Evolutionary conservation across 352 stramenopile species (phyloP), one percentile per base, ranked within the genome.

Genomic region (Globisporangium alternatum): DNA sequence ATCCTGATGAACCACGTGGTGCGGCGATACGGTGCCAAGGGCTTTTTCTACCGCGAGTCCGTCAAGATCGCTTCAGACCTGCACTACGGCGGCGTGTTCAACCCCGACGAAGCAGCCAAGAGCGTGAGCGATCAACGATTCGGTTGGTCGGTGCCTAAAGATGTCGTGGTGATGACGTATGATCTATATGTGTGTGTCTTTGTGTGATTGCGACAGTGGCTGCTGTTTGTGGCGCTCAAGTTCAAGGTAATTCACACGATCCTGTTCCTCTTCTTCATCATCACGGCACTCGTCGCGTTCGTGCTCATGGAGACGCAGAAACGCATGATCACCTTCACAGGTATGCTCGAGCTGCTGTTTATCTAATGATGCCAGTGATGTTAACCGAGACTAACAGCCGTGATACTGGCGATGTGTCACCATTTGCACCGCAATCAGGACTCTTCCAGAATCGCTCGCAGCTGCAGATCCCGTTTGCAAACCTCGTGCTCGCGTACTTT

Each of bases 191-290:
- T 54, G 7, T 21, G 17, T 62, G 19, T 53, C 2, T 44, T 35
- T 60, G 31, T 62, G 43, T n/a, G 35, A 12, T 17, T 41, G 6
- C 7, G 15, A 30, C 37, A 83, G 75, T 75, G 74, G 71, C 49
- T 83, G 25, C 64, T 65, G 54, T 62, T 79, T 13, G 59, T 80
- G 9, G 73, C 78, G 28, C 85, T 92, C 72, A 98, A 98, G 79
- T 60, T 98, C 28, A 83, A 85, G 25, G 86, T 98, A 47, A 53
- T 98, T 19, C 80, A 96, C 60, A 91, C 94, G 41, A 97, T 91
- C 21, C 64, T 96, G 33, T 97, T 98, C 66, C 78, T 98, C 6
- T 98, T 98, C 75, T 98, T 98, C 70, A 88, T 93, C 57, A 91
- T 89, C 30, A 97, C 93, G 1, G 95, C 90, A n/a, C 66, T 98